Base-by-base conservation (phyloP, 768 basidiomycete genomes). In the Phylloporus rhodoxanthus region DNA sequence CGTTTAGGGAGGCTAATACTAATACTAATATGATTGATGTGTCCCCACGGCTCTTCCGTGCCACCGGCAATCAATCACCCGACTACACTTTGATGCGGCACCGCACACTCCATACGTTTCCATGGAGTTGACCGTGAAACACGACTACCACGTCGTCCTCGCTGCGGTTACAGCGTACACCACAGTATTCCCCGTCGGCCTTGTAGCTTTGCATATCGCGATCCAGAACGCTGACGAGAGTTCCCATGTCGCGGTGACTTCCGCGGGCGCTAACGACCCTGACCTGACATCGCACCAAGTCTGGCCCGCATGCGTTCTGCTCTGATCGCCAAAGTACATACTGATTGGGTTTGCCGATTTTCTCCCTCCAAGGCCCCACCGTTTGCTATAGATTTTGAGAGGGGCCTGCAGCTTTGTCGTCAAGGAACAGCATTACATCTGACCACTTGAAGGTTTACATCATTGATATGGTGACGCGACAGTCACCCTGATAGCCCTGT, bases 21-120 rank as follows among this genome's bases (percentile, higher is more conserved):
- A 41, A n/a, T 43, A 30, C n/a, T 43, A 29, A 19, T 43, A 43
- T 3, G 20, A 21, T 13, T 5, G 20, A 2, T 19, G 14, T 48
- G 38, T 61, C 52, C 57, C 61, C 60, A 61, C 60, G n/a, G 58
- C 46, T 20, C 51, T 26, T 1, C 40, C 45, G 38, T 51, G 26
- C 43, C 23, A 32, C 29, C 28, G 40, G 40, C 40, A 41, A 41
- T 41, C 40, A 41, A 15, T n/a, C n/a, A n/a, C n/a, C 21, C 39
- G 15, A 26, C 23, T 25, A n/a, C 40, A 40, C 40, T 25, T 41
- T 41, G 40, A 41, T 26, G 25, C 25, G 4, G 25, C 25, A 41
- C 39, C 39, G 39, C 39, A 41, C 39, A 19, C 4, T 21, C 23
- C 8, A 21, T 20, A 28, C 28, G 38, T 47, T 40, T 47, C 47